A percentile compares a stretch with the other conserved stretches of the same genome.
phyloP scores from a whole-genome alignment of 2,329 filamentous ascomycete species.

The Colletotrichum aenigma region DNA sequence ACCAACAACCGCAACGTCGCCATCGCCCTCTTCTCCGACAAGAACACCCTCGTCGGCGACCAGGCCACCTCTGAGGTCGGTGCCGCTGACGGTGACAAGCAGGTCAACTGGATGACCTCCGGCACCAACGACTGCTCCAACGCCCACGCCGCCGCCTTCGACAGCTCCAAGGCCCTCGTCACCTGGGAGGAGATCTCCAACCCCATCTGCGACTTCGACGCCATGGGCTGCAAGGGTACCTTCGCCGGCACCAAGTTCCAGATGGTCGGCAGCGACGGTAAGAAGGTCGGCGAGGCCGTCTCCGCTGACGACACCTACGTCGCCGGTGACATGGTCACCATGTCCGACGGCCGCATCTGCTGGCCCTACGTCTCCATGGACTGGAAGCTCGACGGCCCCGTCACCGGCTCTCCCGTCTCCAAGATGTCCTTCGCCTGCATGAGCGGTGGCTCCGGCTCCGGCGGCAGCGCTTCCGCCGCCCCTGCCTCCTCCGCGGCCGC shows the following conservation, averaged over 20 bases:
- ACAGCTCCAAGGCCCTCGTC: slow-evolving; percentile 55
- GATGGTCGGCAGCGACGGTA: slow-evolving; percentile 54
- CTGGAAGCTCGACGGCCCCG: slow-evolving; percentile 46
- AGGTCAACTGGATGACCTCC: slow-evolving; percentile 64
- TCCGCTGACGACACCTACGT: slow-evolving; percentile 59
- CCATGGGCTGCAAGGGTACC: slow-evolving; percentile 63
- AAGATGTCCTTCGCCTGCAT: slow-evolving; percentile 61
- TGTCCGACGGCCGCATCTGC: slow-evolving; percentile 62
- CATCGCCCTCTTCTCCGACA: slow-evolving; percentile 60
- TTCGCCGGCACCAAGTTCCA: slow-evolving; percentile 66
- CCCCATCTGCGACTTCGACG: slow-evolving; percentile 59
- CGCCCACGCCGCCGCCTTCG: slow-evolving; percentile 61
- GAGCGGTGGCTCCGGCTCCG: slow-evolving; percentile 40
- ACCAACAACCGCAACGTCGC: slow-evolving; percentile 65
- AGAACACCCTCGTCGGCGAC: slow-evolving; percentile 57
- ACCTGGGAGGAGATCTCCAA: slow-evolving; percentile 65
- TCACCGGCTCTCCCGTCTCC: slow-evolving; percentile 31
- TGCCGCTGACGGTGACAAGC: slow-evolving; percentile 56
- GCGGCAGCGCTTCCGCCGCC: slow-evolving; percentile 32
- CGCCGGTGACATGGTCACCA: slow-evolving; percentile 66
- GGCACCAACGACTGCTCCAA: slow-evolving; percentile 59
- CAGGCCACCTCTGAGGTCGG: slow-evolving; percentile 61
- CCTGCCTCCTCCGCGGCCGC: slow-evolving; percentile 25
- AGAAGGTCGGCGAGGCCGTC: slow-evolving; percentile 55
- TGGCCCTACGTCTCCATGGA: slow-evolving; percentile 65